Evolutionary conservation across 2,329 filamentous ascomycete species (phyloP), one percentile per base, ranked within the genome.

Genomic region (Cryphonectria carpinicola): DNA sequence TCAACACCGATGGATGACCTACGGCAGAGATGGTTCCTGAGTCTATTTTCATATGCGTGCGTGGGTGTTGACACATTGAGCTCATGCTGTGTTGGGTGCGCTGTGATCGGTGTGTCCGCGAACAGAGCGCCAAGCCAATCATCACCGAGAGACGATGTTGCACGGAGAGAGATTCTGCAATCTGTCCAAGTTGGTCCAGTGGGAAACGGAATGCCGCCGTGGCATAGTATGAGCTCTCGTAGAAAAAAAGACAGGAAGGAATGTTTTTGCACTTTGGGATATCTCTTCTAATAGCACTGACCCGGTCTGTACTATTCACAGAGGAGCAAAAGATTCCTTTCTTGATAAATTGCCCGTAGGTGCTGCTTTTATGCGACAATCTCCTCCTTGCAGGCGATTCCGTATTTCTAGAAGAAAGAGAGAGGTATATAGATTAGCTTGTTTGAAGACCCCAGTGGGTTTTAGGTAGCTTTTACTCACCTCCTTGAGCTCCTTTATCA

Each of bases 401-500:
- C 61, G 39, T 64, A 64, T 14, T 64, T 64, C 61, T 64, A 35
- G 5, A 52, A 22, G 28, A 28, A 28, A 28, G 28, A 7, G 32
- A 58, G 37, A 39, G n/a, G 10, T 25, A 14, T 28, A 25, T 11
- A 25, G 0, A 64, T 64, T 46, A 64, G 61, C 37, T 8, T 28
- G 2, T 41, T 41, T 11, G 37, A 10, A 17, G 14, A 5, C 19
- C 37, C n/a, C 32, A 32, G n/a, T 43, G n/a, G 4, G 5, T n/a
- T 37, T 25, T 13, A 41, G 6, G 41, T 25, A 10, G 37, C 11
- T 64, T 25, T 3, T 3, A 37, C 61, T 32, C 41, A 64, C 89
- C 86, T 92, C 89, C 86, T 92, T 90, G 72, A 97, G 86, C 79
- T 93, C 91, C 84, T 91, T 89, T 82, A 95, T 91, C 76, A 97